Percentiles rank a stretch among this genome's conserved stretches.
Conservation (phyloP, 116 monocot species). For the Zostera marina region DNA sequence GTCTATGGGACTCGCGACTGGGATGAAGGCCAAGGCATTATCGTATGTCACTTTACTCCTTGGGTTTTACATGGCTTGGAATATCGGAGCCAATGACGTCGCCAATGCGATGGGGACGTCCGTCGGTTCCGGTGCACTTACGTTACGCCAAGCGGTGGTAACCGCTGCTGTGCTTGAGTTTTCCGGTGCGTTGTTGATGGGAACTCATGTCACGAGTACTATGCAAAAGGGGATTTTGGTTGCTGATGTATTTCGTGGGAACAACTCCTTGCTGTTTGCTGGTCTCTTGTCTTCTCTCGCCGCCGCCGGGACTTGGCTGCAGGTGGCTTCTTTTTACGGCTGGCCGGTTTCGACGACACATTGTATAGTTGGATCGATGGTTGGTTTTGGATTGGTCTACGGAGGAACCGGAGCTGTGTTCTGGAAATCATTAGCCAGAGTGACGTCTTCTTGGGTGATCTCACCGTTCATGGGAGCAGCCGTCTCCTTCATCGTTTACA, state of each 20-base stretch:
- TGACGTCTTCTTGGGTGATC: conserved; percentile 90
- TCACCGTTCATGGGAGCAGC: conserved; percentile 88
- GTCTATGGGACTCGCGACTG: conserved; percentile 23
- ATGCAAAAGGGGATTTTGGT: conserved; percentile 98
- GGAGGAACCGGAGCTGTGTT: conserved; percentile 81
- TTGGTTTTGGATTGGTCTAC: conserved; percentile 77
- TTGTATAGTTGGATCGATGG: conserved; percentile 97
- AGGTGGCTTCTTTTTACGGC: conserved; percentile 93
- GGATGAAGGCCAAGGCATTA: conserved; percentile 42
- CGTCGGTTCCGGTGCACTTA: conserved; percentile 88
- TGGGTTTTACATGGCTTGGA: conserved; percentile 99
- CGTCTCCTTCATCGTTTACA: conserved; percentile 83
- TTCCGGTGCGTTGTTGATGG: conserved; percentile 87
- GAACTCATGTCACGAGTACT: conserved; percentile 89
- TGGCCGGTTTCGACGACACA: conserved; percentile 99
- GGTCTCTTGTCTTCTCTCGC: conserved; percentile 81
- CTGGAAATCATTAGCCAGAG: conserved; percentile 81
- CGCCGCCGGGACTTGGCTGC: conserved; percentile 89
- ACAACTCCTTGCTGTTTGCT: conserved; percentile 60
- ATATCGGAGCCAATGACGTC: conserved; percentile 94
- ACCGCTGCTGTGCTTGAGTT: conserved; percentile 94
- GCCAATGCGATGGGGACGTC: conserved; percentile 99
- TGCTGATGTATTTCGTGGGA: conserved; percentile 56
- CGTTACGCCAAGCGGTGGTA: conserved; percentile 79
- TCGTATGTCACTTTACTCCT: conserved; percentile 57